Evolutionary conservation across 495 filamentous ascomycete genomes (phyloP).

Genomic region (Letharia lupina): DNA sequence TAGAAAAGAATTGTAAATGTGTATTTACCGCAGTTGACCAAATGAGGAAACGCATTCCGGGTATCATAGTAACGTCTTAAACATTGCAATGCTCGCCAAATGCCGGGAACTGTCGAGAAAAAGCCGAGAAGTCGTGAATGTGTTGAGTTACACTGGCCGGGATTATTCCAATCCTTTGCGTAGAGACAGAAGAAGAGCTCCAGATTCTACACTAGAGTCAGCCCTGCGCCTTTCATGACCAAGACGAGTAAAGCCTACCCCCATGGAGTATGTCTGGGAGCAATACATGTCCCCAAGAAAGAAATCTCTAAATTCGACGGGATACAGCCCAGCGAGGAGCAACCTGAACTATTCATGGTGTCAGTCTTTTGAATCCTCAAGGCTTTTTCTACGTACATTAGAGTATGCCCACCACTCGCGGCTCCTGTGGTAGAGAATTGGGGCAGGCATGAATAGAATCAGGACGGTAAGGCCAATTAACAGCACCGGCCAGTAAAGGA

Average conservation of each 20-base stretch:
- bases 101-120: conserved; percentile 70
- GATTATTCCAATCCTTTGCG: conserved; percentile 60
- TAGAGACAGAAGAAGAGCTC: conserved; percentile 94
- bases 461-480: conserved; percentile 57
- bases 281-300: conserved; percentile 97
- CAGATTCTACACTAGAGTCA: conserved; percentile 55
- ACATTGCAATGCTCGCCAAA: conserved; percentile 88
- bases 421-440: conserved; percentile 64
- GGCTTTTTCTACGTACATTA: conserved; percentile 48
- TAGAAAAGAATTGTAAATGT: conserved; percentile 73
- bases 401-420: conserved; percentile 79
- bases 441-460: conserved; percentile 67
- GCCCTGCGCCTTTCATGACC: conserved; percentile 9
- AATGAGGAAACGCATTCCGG: conserved; percentile 77
- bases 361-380: conserved; percentile 23
- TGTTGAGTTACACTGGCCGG: conserved; percentile 70
- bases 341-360: conserved; percentile 59
- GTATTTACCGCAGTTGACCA: conserved; percentile 91
- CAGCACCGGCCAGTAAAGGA: conserved; percentile 82
- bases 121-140: conserved; percentile 82
- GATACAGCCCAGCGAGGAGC: conserved; percentile 75
- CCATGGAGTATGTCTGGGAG: conserved; percentile 80
- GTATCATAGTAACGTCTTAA: conserved; percentile 84
- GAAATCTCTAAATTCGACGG: conserved; percentile 94
- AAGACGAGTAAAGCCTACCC: conserved; percentile 46